A percentile compares a stretch with the other conserved stretches of the same genome.
phyloP scores from a whole-genome alignment of 345 rosid genomes.

The Citrus trifoliata region DNA sequence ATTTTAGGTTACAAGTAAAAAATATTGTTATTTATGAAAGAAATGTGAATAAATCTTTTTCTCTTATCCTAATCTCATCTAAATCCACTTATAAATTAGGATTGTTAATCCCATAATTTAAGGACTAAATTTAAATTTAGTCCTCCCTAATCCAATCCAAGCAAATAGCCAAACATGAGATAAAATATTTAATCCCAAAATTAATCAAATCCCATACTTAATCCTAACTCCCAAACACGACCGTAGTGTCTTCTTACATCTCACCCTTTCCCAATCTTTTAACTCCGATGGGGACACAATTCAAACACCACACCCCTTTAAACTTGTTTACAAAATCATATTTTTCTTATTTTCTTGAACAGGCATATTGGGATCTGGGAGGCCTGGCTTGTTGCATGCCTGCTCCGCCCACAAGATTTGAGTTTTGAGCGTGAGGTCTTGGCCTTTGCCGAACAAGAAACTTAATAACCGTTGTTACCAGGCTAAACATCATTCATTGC shows the following conservation, averaged over 20 bases:
- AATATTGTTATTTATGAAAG: too few species aligned
- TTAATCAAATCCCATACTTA: too few species aligned
- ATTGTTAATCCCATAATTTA: too few species aligned
- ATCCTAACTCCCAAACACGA: too few species aligned
- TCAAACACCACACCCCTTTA: not conserved
- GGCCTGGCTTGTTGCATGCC: not conserved
- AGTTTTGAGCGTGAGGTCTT: not conserved
- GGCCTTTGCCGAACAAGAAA: not conserved
- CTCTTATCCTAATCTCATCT: too few species aligned
- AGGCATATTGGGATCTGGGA: not conserved
- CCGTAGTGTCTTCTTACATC: not conserved
- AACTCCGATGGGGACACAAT: constrained; percentile 1
- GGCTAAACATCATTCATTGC: not conserved
- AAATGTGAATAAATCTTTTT: too few species aligned
- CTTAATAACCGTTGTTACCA: not conserved
- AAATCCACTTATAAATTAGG: too few species aligned
- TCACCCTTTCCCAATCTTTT: not conserved
- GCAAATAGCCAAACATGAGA: too few species aligned
- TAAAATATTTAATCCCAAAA: too few species aligned
- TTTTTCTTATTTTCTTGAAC: not conserved
- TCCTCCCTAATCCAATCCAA: too few species aligned
- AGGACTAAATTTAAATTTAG: too few species aligned
- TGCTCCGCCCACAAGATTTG: not conserved
- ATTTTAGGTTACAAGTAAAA: too few species aligned
- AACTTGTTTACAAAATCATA: not conserved